These are phyloP conservation scores for Linum tenue DNA, from an alignment of 345 rosid species.

Conservation along the genomic window DNA sequence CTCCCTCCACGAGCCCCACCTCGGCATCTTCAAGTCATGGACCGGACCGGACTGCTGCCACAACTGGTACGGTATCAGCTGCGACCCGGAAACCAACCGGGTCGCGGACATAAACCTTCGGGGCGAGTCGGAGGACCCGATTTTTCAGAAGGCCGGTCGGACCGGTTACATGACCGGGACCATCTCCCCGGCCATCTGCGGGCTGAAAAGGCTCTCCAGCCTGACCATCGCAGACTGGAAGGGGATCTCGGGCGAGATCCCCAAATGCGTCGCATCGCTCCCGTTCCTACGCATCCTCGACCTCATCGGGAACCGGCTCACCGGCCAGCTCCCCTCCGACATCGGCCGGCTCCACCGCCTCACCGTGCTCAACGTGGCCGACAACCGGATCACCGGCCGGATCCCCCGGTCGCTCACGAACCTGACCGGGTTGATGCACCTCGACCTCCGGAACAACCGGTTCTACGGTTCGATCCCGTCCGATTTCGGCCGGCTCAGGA, in stretches of 20 bases:
- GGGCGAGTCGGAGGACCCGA: conserved; percentile 84
- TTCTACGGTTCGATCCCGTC: conserved; percentile 51
- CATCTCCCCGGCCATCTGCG: conserved; percentile 56
- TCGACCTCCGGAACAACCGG: conserved; percentile 62
- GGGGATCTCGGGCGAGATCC: conserved; percentile 75
- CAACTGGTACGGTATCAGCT: conserved; percentile 85
- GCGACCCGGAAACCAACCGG: conserved; percentile 49
- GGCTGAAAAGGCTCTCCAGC: conserved; percentile 51
- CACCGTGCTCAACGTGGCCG: conserved; percentile 70
- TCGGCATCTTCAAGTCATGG: conserved; percentile 81
- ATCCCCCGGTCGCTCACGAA: conserved; percentile 54
- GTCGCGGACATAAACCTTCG: conserved; percentile 88
- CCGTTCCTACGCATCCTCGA: conserved; percentile 69
- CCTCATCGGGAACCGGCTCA: conserved; percentile 56
- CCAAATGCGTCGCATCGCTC: conserved; percentile 45
- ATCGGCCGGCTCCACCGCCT: conserved; percentile 54
- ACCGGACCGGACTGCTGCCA: conserved; percentile 73
- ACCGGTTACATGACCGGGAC: conserved; percentile 75
- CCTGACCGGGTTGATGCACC: conserved; percentile 67
- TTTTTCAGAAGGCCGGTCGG: conserved; percentile 47
- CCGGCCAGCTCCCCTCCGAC: conserved; percentile 50
- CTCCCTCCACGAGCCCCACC: conserved; percentile 56
- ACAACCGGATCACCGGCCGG: conserved; percentile 56
- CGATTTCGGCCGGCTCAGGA: conserved; percentile 44
- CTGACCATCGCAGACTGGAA: conserved; percentile 83